Evolutionary conservation across 768 basidiomycete genomes (phyloP).

Genomic region (Leucogyrophana mollusca): DNA sequence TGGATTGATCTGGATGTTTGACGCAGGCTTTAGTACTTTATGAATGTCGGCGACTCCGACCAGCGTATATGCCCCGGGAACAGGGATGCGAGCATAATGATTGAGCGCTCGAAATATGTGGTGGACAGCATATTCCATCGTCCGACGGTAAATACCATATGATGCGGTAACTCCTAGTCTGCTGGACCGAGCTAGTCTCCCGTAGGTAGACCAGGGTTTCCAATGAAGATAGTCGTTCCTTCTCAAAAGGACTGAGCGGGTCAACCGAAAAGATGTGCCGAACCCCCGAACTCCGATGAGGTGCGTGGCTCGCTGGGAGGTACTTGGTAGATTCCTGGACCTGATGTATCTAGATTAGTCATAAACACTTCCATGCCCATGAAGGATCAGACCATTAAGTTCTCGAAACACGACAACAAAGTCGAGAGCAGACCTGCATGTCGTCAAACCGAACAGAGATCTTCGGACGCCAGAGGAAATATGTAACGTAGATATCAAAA

Average conservation of each 20-base stretch:
- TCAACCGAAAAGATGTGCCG: conserved; percentile 53
- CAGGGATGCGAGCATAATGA: conserved; percentile 62
- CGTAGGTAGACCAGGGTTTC: too few relatives aligned
- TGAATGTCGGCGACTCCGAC: conserved; percentile 74
- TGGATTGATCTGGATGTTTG: conserved; percentile 36
- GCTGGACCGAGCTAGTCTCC: too few relatives aligned
- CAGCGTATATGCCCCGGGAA: conserved; percentile 61
- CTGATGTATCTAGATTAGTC: too few relatives aligned
- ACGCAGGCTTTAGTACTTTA: conserved; percentile 52
- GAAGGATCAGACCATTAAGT: too few relatives aligned
- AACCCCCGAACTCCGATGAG: conserved; percentile 59
- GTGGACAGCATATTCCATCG: conserved; percentile 53
- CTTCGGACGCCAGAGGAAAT: too few relatives aligned
- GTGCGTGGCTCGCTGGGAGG: conserved; percentile 40
- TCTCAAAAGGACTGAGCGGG: conserved; percentile 49
- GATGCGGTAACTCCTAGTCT: conserved; percentile 44
- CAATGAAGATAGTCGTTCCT: too few relatives aligned
- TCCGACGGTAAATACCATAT: conserved; percentile 46
- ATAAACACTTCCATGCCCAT: too few relatives aligned
- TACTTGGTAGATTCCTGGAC: conserved; percentile 39
- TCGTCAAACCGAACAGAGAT: too few relatives aligned
- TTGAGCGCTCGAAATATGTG: conserved; percentile 69
- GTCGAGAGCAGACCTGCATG: too few relatives aligned
- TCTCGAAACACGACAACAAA: too few relatives aligned
- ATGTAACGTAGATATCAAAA: too few relatives aligned